Evolutionary conservation across 2,329 filamentous ascomycete species (phyloP).

Genomic region (Apiospora marii): DNA sequence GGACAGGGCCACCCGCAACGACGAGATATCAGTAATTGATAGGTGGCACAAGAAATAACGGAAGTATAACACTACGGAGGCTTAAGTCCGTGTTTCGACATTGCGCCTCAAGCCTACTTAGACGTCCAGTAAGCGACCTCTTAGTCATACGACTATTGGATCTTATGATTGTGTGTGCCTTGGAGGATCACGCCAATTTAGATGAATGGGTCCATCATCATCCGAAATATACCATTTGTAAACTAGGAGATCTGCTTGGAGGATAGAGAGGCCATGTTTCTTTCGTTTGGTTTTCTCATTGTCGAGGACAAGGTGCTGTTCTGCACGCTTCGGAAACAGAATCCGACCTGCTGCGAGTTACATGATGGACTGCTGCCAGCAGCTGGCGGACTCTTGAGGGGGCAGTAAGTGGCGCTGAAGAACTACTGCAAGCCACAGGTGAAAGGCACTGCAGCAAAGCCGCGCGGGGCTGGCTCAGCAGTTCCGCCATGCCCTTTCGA

Average conservation of each 20-base stretch:
- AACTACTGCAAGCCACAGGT: neutral
- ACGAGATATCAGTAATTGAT: neutral
- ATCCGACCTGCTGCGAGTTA: too few relatives aligned
- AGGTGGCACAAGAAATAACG: neutral
- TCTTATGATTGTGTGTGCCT: neutral
- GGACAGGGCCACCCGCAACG: neutral
- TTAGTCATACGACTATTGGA: neutral
- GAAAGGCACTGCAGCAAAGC: neutral
- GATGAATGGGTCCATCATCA: neutral
- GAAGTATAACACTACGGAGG: neutral
- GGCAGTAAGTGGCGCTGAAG: neutral
- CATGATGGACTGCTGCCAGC: neutral
- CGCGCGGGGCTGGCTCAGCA: neutral
- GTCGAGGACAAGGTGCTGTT: neutral
- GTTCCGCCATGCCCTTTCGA: constrained; percentile 11
- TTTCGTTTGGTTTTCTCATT: neutral
- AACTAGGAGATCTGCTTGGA: neutral
- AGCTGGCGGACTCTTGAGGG: neutral
- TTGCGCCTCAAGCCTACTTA: neutral
- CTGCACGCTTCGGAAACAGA: too few relatives aligned
- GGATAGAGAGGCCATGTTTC: neutral
- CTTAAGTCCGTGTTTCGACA: neutral
- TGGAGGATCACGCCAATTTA: neutral
- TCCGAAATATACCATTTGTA: neutral
- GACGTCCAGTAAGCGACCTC: neutral